Conservation (phyloP, 2,329 filamentous ascomycete genomes). For the Septoria linicola region DNA sequence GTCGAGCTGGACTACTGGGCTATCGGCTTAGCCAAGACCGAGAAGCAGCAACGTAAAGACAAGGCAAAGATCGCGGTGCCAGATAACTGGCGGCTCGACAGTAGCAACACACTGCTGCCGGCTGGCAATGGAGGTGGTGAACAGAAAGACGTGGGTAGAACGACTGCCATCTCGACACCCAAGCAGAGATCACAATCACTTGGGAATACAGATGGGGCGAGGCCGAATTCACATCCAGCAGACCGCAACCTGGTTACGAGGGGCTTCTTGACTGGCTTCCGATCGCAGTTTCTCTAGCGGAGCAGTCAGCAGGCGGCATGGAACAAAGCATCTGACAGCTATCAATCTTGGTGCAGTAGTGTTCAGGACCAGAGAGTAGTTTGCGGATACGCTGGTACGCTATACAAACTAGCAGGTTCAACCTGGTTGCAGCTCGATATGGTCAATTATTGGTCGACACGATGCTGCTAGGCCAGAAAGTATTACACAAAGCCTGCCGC, state of each 20-base stretch:
- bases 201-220: background rate
- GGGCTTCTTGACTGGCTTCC: constrained; percentile 17
- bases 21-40: constrained; percentile 12
- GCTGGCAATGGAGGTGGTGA: background rate
- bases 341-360: too few relatives aligned
- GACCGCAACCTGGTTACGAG: constrained; percentile 8
- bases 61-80: constrained; percentile 4
- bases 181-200: background rate
- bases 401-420: background rate
- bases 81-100: constrained; percentile 2
- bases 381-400: background rate
- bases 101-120: constrained; percentile 2
- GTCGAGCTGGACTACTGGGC: constrained; percentile 37
- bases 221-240: background rate
- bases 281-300: constrained; percentile 12
- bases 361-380: too few relatives aligned
- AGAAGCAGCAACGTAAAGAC: constrained; percentile 13
- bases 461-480: too few relatives aligned
- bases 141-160: background rate
- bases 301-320: too few relatives aligned
- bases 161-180: background rate
- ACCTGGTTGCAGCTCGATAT: too few relatives aligned
- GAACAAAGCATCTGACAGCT: too few relatives aligned
- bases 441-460: too few relatives aligned
- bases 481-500: constrained; percentile 36